These are phyloP conservation scores for Leccinum olivaceopallidum DNA, from an alignment of 768 basidiomycete species.

Conservation along the genomic window DNA sequence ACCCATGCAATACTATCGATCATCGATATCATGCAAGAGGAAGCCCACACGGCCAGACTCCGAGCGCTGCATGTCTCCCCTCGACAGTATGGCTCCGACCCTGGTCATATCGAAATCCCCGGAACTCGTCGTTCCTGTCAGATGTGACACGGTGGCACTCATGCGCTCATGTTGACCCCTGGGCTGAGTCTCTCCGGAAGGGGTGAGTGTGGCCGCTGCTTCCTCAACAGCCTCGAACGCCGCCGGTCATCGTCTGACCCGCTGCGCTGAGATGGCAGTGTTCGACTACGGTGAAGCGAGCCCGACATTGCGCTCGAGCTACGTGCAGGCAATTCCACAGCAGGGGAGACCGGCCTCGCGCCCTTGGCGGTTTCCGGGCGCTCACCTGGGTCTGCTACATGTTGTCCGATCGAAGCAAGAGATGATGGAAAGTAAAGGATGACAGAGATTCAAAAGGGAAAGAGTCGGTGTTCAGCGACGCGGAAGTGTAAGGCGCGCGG, in stretches of 20 bases:
- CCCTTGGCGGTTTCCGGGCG: constrained; percentile 28
- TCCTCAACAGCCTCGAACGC: constrained; percentile 45
- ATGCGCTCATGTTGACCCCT: constrained; percentile 27
- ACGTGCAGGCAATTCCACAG: constrained; percentile 43
- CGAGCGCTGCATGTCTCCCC: constrained; percentile 13
- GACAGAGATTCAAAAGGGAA: constrained; percentile 9
- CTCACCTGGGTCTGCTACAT: constrained; percentile 21
- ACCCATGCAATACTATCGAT: background rate
- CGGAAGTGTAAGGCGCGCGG: constrained; percentile 30
- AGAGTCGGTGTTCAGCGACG: constrained; percentile 28
- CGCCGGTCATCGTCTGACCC: constrained; percentile 38
- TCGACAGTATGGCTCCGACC: constrained; percentile 11
- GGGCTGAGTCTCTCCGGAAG: constrained; percentile 22
- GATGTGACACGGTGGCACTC: constrained; percentile 1
- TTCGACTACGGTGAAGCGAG: constrained; percentile 56
- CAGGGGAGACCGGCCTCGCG: constrained; percentile 45
- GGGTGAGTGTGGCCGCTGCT: constrained; percentile 41
- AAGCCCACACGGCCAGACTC: constrained; percentile 15
- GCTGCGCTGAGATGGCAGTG: constrained; percentile 46
- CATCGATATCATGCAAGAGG: constrained; percentile 10
- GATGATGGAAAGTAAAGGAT: constrained; percentile 5
- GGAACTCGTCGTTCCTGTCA: background rate
- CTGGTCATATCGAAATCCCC: constrained; percentile 4
- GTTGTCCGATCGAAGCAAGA: constrained; percentile 15
- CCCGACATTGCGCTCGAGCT: constrained; percentile 32